phyloP scores from a whole-genome alignment of 768 basidiomycete species.

The Boletellus ananiceps region DNA sequence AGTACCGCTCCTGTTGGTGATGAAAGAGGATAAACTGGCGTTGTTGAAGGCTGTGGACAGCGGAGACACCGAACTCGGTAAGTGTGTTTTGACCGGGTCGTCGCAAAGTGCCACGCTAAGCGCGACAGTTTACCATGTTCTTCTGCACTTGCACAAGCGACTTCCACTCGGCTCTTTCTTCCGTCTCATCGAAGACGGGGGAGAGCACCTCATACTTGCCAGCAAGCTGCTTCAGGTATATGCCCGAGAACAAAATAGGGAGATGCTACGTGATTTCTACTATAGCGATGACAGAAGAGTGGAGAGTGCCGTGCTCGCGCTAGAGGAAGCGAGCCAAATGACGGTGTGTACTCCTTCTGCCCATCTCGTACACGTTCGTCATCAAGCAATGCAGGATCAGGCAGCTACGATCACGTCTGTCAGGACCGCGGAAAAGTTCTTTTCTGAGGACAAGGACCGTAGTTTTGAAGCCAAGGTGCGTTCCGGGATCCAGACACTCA shows the following conservation, averaged over 20 bases:
- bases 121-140: slow-evolving; percentile 80
- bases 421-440: slow-evolving; percentile 85
- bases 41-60: slow-evolving; percentile 88
- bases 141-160: slow-evolving; percentile 80
- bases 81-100: slow-evolving; percentile 8
- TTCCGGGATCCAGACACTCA: background rate
- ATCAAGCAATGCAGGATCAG: slow-evolving; percentile 54
- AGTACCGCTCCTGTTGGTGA: slow-evolving; percentile 85
- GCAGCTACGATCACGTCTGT: slow-evolving; percentile 64
- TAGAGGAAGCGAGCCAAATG: slow-evolving; percentile 76
- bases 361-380: background rate
- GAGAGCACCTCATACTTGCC: slow-evolving; percentile 66
- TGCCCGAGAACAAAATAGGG: slow-evolving; percentile 83
- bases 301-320: slow-evolving; percentile 84
- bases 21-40: slow-evolving; percentile 92
- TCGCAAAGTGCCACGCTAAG: background rate
- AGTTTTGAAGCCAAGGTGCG: slow-evolving; percentile 84
- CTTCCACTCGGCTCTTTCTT: slow-evolving; percentile 90
- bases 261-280: slow-evolving; percentile 93
- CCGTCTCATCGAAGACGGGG: slow-evolving; percentile 88
- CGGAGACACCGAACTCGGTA: slow-evolving; percentile 93
- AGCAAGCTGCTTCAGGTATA: slow-evolving; percentile 83
- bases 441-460: slow-evolving; percentile 91
- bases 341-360: slow-evolving; percentile 39
- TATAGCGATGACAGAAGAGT: slow-evolving; percentile 95